phyloP scores from a whole-genome alignment of 129 eudicot genomes.

The Gnaphalium uliginosum region DNA sequence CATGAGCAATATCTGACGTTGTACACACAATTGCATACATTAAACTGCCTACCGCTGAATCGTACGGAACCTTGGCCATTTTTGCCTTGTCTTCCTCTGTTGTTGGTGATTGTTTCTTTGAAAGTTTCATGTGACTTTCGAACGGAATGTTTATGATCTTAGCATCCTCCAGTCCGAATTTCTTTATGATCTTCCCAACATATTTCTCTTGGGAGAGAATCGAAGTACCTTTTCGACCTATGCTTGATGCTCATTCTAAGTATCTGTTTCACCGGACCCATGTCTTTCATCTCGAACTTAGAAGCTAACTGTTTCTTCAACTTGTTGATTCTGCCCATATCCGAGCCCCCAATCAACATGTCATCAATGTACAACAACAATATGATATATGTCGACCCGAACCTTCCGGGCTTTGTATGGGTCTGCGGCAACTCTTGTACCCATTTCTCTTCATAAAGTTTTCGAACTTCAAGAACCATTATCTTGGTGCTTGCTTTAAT shows the following conservation, averaged over 20 bases:
- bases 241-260: neutral
- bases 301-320: neutral
- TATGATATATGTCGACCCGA: neutral
- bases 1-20: neutral
- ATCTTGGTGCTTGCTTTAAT: neutral
- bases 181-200: neutral
- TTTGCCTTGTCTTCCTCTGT: neutral
- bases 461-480: neutral
- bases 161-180: neutral
- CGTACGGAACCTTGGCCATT: neutral
- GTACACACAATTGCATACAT: slow-evolving; percentile 1
- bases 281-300: neutral
- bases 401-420: neutral
- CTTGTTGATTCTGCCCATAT: neutral
- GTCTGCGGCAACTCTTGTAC: neutral
- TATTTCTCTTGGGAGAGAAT: neutral
- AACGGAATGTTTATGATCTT: neutral
- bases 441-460: neutral
- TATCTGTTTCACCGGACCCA: neutral
- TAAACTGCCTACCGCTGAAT: neutral
- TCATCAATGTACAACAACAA: neutral
- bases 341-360: neutral
- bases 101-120: neutral
- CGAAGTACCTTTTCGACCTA: neutral
- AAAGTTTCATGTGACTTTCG: neutral